Percentiles rank a stretch among this genome's conserved stretches.
Evolutionary conservation across 78 protist species (phyloP).

Genomic region (Planoprotostelium fungivorum): DNA sequence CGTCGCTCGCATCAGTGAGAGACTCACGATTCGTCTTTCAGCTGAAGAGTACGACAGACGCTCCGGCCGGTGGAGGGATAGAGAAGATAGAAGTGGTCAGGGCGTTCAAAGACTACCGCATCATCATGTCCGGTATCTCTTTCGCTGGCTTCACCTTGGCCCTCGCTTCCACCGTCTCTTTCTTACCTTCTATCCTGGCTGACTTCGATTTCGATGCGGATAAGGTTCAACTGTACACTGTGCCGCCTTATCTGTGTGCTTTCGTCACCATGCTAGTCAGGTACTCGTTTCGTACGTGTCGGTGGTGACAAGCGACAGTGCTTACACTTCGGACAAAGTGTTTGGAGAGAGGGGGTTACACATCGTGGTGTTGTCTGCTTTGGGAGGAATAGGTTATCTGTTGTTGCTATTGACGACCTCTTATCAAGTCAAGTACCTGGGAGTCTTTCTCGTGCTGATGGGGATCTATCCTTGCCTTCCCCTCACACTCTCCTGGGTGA

Average conservation of each 20-base stretch:
- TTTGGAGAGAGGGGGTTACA: background rate
- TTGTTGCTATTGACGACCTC: background rate
- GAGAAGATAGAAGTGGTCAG: background rate
- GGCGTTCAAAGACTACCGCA: background rate
- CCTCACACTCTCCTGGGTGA: background rate
- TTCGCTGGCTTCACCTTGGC: background rate
- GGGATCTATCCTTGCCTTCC: background rate
- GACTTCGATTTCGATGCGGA: background rate
- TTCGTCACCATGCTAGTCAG: background rate
- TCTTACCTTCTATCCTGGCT: background rate
- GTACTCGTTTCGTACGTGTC: background rate
- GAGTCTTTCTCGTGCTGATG: background rate
- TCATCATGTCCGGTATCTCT: background rate
- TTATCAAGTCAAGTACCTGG: background rate
- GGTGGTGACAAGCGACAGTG: background rate
- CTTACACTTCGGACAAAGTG: background rate
- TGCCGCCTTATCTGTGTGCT: background rate
- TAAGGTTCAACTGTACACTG: background rate
- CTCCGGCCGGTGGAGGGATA: background rate
- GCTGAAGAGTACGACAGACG: background rate
- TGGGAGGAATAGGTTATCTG: background rate
- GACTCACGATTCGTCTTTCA: background rate
- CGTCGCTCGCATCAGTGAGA: background rate
- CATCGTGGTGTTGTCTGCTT: background rate
- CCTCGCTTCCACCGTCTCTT: background rate